Conservation (phyloP, 2,329 filamentous ascomycete species). For the Mariannaea sp. region DNA sequence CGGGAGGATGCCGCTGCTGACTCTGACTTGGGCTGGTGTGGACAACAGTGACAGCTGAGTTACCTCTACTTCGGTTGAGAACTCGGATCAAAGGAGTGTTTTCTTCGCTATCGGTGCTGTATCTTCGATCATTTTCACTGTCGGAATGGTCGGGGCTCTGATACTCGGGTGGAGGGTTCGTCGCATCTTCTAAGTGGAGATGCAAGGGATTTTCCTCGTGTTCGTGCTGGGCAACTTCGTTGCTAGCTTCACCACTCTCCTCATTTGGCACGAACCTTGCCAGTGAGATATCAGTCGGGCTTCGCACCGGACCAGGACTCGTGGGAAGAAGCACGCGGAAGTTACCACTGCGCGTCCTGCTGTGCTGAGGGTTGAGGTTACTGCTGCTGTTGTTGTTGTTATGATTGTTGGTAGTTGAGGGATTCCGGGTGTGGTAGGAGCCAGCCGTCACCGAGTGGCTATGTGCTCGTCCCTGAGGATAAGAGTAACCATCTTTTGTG, state of each 20-base stretch:
- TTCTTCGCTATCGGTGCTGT: slow-evolving; percentile 64
- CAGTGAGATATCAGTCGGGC: slow-evolving; percentile 94
- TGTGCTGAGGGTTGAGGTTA: slow-evolving; percentile 67
- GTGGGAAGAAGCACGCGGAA: slow-evolving; percentile 76
- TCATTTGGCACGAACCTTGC: slow-evolving; percentile 78
- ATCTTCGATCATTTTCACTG: slow-evolving; percentile 60
- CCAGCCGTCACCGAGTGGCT: slow-evolving; percentile 50
- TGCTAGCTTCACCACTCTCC: slow-evolving; percentile 66
- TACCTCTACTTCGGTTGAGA: slow-evolving; percentile 56
- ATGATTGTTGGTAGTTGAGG: slow-evolving; percentile 51
- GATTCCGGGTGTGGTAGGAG: slow-evolving; percentile 48
- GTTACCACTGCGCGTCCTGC: slow-evolving; percentile 76
- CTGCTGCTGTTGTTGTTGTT: slow-evolving; percentile 72
- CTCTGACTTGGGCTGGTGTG: slow-evolving; percentile 32
- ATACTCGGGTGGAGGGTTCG: slow-evolving; percentile 72
- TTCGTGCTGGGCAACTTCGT: slow-evolving; percentile 33
- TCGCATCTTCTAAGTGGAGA: slow-evolving; percentile 57
- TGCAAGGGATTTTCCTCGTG: slow-evolving; percentile 47
- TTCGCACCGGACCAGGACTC: slow-evolving; percentile 86
- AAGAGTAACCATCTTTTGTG: slow-evolving; percentile 62
- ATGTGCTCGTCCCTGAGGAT: slow-evolving; percentile 49
- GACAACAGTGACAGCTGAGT: slow-evolving; percentile 50
- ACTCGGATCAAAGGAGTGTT: slow-evolving; percentile 57
- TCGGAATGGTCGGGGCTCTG: slow-evolving; percentile 68
- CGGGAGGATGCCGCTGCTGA: slow-evolving; percentile 59